phyloP scores from a whole-genome alignment of 2,329 filamentous ascomycete genomes.

The Camillea tinctor region DNA sequence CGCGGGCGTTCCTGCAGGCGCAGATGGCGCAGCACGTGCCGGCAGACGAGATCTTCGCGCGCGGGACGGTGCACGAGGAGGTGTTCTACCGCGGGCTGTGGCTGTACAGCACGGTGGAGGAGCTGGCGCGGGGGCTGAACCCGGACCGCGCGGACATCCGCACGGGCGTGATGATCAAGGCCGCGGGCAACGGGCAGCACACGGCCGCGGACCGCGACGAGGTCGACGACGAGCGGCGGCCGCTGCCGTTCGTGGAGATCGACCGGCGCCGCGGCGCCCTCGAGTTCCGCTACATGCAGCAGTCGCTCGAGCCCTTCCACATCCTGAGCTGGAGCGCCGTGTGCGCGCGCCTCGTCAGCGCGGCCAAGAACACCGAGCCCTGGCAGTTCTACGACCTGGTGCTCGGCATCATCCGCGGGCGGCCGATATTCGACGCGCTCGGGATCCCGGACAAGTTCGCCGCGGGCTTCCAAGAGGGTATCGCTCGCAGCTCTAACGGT shows the following conservation, averaged over 20 bases:
- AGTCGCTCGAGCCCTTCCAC: constrained; percentile 4
- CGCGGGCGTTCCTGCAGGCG: neutral
- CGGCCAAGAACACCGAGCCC: neutral
- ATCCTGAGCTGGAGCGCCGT: constrained; percentile 6
- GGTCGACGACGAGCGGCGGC: neutral
- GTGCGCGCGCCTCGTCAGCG: constrained; percentile 1
- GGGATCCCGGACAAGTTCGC: neutral
- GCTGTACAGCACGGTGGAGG: constrained; percentile 6
- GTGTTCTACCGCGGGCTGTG: constrained; percentile 13
- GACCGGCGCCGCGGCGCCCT: constrained; percentile 17
- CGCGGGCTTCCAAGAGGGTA: neutral
- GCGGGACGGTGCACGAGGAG: neutral
- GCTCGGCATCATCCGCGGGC: neutral
- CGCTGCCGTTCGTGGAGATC: constrained; percentile 3
- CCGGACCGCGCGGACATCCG: neutral
- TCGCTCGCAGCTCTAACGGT: no score
- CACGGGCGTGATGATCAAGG: constrained; percentile 6
- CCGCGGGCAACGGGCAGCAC: constrained; percentile 3
- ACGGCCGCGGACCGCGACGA: neutral
- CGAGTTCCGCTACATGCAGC: constrained; percentile 19
- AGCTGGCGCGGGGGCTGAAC: constrained; percentile 3
- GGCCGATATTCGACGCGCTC: neutral
- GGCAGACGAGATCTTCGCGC: neutral
- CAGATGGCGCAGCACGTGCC: constrained; percentile 9
- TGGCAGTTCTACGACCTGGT: neutral